phyloP scores from a whole-genome alignment of 495 filamentous ascomycete genomes.

The Terfezia boudieri region DNA sequence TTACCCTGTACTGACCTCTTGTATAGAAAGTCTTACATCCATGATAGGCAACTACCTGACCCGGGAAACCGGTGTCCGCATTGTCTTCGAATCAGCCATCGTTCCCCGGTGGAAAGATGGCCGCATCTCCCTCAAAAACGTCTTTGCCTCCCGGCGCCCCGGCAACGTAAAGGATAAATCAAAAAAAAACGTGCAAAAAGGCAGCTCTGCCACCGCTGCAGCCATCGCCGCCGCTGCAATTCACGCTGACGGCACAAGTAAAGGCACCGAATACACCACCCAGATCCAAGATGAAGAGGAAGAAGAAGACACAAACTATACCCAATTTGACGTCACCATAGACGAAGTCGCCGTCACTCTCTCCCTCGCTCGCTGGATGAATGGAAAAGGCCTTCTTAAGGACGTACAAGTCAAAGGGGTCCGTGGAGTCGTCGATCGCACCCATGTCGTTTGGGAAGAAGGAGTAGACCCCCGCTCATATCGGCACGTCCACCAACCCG shows the following conservation, averaged over 20 bases:
- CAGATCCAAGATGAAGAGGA: conserved; percentile 17
- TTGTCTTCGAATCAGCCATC: conserved; percentile 94
- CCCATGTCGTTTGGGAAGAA: conserved; percentile 51
- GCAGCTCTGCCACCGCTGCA: conserved; percentile 64
- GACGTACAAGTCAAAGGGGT: conserved; percentile 89
- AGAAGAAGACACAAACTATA: conserved; percentile 87
- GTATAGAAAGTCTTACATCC: conserved; percentile 64
- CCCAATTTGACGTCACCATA: conserved; percentile 87
- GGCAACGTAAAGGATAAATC: conserved; percentile 36
- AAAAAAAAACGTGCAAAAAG: conserved; percentile 68
- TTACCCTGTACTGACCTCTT: not conserved
- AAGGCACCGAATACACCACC: not conserved
- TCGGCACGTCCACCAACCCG: conserved; percentile 65
- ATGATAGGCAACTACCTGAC: conserved; percentile 94
- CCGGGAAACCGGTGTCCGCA: conserved; percentile 78
- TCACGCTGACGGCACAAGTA: conserved; percentile 22
- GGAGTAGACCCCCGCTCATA: conserved; percentile 66
- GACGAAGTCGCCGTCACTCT: conserved; percentile 89
- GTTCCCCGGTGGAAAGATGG: conserved; percentile 87
- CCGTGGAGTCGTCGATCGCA: conserved; percentile 86
- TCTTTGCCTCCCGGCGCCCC: conserved; percentile 81
- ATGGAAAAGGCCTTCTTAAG: conserved; percentile 74
- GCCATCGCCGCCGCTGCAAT: conserved; percentile 64
- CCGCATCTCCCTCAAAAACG: conserved; percentile 89
- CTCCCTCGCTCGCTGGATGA: conserved; percentile 97